phyloP scores from a whole-genome alignment of 2,329 filamentous ascomycete genomes.

The Hortaea werneckii region DNA sequence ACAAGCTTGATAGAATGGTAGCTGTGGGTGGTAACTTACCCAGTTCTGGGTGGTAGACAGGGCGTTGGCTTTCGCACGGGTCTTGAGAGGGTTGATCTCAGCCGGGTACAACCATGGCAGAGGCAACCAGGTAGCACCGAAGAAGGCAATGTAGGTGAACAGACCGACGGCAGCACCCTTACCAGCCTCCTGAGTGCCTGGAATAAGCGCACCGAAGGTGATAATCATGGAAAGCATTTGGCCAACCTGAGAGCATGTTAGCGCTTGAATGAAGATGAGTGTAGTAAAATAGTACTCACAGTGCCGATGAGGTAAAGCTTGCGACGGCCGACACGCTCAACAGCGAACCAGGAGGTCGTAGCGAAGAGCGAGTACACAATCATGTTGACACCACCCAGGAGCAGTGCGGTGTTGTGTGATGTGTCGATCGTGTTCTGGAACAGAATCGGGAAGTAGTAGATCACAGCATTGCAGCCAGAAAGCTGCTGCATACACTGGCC shows the following conservation, averaged over 20 bases:
- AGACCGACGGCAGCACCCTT: slow-evolving; percentile 20
- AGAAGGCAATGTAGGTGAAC: slow-evolving; percentile 20
- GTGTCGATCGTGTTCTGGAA: not conserved
- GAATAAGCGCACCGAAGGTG: slow-evolving; percentile 28
- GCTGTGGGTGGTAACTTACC: not conserved
- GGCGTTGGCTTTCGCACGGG: slow-evolving; percentile 21
- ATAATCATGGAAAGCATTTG: slow-evolving; percentile 47
- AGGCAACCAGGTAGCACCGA: slow-evolving; percentile 5
- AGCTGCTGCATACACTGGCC: slow-evolving; percentile 53
- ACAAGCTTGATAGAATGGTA: too few relatives aligned
- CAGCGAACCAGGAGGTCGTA: not conserved
- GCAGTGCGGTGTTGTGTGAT: not conserved
- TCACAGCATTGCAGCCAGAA: slow-evolving; percentile 27
- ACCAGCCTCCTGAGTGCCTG: slow-evolving; percentile 1
- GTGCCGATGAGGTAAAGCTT: slow-evolving; percentile 19
- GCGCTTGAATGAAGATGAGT: too few relatives aligned
- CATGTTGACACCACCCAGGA: not conserved
- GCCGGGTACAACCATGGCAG: slow-evolving; percentile 47
- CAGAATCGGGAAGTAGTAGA: not conserved
- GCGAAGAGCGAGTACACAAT: not conserved
- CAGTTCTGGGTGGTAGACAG: slow-evolving; percentile 19
- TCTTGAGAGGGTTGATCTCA: slow-evolving; percentile 40
- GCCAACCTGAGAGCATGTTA: slow-evolving; percentile 21
- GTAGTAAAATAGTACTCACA: too few relatives aligned
- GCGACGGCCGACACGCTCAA: not conserved